Conservation (phyloP, 2,329 filamentous ascomycete genomes). For the Byssochlamys sp. region DNA sequence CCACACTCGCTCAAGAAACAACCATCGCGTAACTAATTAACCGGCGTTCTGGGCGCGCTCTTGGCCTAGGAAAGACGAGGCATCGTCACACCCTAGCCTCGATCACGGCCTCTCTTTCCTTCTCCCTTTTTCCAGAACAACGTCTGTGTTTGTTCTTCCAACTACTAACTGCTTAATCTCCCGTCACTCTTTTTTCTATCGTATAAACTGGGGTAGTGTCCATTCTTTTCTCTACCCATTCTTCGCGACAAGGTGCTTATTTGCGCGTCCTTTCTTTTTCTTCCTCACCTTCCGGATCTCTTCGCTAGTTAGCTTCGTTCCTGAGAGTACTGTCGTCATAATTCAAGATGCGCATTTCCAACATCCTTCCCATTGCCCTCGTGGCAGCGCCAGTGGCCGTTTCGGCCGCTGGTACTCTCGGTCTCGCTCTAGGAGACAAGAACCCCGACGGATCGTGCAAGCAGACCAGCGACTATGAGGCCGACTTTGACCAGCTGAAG, state of each 20-base stretch:
- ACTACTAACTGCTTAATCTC: not conserved
- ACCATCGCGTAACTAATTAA: not conserved
- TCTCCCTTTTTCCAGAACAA: not conserved
- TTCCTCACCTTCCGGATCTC: not conserved
- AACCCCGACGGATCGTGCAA: conserved; percentile 55
- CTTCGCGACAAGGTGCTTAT: not conserved
- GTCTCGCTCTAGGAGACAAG: conserved; percentile 59
- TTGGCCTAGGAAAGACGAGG: not conserved
- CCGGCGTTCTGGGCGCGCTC: not conserved
- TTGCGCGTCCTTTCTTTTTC: too few species aligned
- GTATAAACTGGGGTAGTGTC: not conserved
- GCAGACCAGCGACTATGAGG: conserved; percentile 50
- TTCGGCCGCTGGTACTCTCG: conserved; percentile 47
- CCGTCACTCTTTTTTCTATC: not conserved
- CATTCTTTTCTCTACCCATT: not conserved
- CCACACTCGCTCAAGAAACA: not conserved
- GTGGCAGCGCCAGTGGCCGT: conserved; percentile 40
- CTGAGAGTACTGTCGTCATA: not conserved
- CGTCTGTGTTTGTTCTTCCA: not conserved
- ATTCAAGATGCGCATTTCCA: conserved; percentile 38
- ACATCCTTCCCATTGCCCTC: conserved; percentile 31
- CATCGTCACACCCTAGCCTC: conserved; percentile 3
- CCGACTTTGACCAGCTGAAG: conserved; percentile 55
- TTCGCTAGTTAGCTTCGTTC: not conserved
- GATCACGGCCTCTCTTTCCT: not conserved